Evolutionary conservation across 2,329 filamentous ascomycete species (phyloP).

Genomic region (Penicillium sp.): DNA sequence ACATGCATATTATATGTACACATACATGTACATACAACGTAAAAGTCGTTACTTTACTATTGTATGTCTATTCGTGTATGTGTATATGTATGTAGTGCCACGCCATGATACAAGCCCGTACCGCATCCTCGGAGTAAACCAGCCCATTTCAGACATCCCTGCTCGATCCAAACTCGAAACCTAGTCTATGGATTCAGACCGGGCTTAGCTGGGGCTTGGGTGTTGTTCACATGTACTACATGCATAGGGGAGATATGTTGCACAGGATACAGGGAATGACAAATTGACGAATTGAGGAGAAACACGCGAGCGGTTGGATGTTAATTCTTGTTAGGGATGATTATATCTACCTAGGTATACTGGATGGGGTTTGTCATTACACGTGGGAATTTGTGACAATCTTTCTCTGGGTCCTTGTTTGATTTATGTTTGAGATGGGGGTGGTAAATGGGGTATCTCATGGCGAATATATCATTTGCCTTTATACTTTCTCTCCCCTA

Average conservation of each 20-base stretch:
- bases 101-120: not conserved
- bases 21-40: not conserved
- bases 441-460: no score
- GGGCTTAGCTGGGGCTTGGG: not conserved
- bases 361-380: not conserved
- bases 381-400: not conserved
- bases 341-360: not conserved
- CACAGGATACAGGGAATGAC: not conserved
- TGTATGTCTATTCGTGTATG: no score
- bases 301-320: not conserved
- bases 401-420: not conserved
- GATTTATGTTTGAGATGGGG: no score
- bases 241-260: not conserved
- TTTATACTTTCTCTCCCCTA: no score
- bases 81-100: no score
- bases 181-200: not conserved
- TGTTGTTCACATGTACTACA: constrained; percentile 1
- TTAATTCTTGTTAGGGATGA: not conserved
- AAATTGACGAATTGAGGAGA: not conserved
- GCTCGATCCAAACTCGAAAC: not conserved
- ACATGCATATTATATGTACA: not conserved
- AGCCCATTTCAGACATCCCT: not conserved
- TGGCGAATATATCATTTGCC: no score
- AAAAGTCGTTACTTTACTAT: no score
- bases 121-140: not conserved